These are phyloP conservation scores for Vitis rupestris DNA, from an alignment of 164 flowering plant species.

Conservation along the genomic window DNA sequence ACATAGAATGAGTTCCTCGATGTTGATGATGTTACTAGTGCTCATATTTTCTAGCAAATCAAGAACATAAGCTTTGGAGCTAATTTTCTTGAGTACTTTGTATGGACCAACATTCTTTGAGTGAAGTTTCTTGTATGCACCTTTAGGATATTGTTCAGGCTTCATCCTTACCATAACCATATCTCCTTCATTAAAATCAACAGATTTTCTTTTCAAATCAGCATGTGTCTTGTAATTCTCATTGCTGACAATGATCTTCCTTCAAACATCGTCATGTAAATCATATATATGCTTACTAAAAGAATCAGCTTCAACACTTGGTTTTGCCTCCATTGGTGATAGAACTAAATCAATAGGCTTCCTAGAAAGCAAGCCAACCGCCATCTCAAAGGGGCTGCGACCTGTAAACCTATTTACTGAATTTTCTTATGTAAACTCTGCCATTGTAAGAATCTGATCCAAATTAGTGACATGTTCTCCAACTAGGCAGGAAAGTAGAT, in stretches of 20 bases:
- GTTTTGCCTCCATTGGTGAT: neutral
- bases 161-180: neutral
- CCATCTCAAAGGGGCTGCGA: neutral
- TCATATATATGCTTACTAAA: neutral
- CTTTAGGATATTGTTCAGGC: neutral
- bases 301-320: neutral
- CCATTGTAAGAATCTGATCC: neutral
- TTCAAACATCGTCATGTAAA: neutral
- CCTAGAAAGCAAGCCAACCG: neutral
- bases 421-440: constrained; percentile 3
- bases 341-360: neutral
- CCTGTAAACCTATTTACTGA: constrained; percentile 2
- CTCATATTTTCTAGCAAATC: no score
- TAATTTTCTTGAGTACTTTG: no score
- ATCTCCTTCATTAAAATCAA: neutral
- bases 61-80: no score
- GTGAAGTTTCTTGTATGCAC: neutral
- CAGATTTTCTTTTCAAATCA: neutral
- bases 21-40: no score
- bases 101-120: no score
- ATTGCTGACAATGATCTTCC: neutral
- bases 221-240: no score
- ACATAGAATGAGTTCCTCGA: no score
- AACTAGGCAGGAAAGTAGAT: no score
- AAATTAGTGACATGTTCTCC: neutral